A percentile compares a stretch with the other conserved stretches of the same genome.
phyloP scores from a whole-genome alignment of 2,329 filamentous ascomycete species.

The Aspergillus tanneri region DNA sequence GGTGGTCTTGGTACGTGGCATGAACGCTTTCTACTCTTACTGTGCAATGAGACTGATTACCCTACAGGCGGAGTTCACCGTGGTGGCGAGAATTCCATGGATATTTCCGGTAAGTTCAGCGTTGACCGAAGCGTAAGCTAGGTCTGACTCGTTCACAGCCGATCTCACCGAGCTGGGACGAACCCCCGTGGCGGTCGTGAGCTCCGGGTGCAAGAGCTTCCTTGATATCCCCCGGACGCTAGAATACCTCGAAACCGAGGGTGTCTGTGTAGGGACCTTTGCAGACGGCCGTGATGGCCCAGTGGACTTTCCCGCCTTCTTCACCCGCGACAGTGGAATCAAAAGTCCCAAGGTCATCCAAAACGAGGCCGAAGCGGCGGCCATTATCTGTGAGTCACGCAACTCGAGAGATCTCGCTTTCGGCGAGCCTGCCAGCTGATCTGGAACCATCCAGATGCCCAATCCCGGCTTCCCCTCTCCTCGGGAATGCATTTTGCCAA shows the following conservation, averaged over 20 bases:
- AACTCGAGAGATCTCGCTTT: neutral
- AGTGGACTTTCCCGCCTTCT: conserved; percentile 91
- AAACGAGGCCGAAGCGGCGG: conserved; percentile 77
- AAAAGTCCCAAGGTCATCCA: conserved; percentile 73
- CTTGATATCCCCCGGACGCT: conserved; percentile 87
- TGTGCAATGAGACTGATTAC: conserved; percentile 15
- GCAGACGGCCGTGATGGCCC: conserved; percentile 70
- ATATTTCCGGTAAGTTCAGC: conserved; percentile 64
- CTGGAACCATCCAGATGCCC: conserved; percentile 56
- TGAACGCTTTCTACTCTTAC: no score
- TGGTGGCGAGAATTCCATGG: conserved; percentile 80
- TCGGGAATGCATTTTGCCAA: conserved; percentile 88
- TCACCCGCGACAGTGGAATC: conserved; percentile 80
- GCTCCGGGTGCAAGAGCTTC: conserved; percentile 93
- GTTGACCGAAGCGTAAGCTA: neutral
- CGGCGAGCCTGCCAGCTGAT: neutral
- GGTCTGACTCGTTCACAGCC: conserved; percentile 48
- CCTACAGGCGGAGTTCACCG: conserved; percentile 77
- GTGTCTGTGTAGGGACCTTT: conserved; percentile 83
- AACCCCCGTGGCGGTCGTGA: conserved; percentile 83
- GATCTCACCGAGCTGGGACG: conserved; percentile 91
- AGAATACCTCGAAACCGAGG: conserved; percentile 71
- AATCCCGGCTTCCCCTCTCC: conserved; percentile 68
- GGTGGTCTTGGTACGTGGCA: conserved; percentile 67
- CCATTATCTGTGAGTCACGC: conserved; percentile 75